phyloP scores from a whole-genome alignment of 768 basidiomycete species.

The Russula compacta region DNA sequence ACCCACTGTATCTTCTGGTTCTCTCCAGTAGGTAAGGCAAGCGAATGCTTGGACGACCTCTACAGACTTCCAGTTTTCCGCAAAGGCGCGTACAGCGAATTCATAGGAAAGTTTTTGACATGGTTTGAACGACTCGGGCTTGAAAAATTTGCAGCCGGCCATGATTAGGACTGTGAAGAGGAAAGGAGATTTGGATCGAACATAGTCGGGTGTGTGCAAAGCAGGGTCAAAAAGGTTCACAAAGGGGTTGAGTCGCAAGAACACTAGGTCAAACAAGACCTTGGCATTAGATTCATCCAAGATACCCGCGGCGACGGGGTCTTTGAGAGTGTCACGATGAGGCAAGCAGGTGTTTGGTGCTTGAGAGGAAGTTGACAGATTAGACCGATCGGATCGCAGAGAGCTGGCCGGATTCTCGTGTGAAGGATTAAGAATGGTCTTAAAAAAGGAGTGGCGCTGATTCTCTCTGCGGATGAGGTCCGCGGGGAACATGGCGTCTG shows the following conservation, averaged over 20 bases:
- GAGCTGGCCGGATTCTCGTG: constrained; percentile 33
- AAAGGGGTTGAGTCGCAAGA: constrained; percentile 79
- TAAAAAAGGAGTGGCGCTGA: constrained; percentile 68
- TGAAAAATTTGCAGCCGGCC: constrained; percentile 80
- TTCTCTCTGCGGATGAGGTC: constrained; percentile 67
- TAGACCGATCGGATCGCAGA: constrained; percentile 29
- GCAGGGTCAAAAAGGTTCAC: constrained; percentile 82
- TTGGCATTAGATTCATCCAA: constrained; percentile 62
- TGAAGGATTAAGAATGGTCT: constrained; percentile 73
- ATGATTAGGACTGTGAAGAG: constrained; percentile 80
- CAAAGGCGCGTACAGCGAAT: constrained; percentile 68
- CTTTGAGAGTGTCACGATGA: constrained; percentile 32
- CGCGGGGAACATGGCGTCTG: constrained; percentile 62
- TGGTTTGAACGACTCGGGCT: constrained; percentile 52
- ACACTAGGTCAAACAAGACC: constrained; percentile 68
- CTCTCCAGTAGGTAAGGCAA: constrained; percentile 84
- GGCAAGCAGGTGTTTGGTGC: constrained; percentile 13
- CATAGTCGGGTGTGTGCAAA: constrained; percentile 72
- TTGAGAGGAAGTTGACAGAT: constrained; percentile 23
- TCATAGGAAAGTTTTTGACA: constrained; percentile 68
- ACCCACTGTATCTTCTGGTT: constrained; percentile 72
- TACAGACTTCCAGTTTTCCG: constrained; percentile 68
- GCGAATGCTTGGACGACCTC: constrained; percentile 87
- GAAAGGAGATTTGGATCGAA: constrained; percentile 72
- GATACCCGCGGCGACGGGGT: constrained; percentile 66